A percentile compares a stretch with the other conserved stretches of the same genome.
Evolutionary conservation across 805 yeast species (phyloP).

Genomic region (Saccharomycopsis babjevae): DNA sequence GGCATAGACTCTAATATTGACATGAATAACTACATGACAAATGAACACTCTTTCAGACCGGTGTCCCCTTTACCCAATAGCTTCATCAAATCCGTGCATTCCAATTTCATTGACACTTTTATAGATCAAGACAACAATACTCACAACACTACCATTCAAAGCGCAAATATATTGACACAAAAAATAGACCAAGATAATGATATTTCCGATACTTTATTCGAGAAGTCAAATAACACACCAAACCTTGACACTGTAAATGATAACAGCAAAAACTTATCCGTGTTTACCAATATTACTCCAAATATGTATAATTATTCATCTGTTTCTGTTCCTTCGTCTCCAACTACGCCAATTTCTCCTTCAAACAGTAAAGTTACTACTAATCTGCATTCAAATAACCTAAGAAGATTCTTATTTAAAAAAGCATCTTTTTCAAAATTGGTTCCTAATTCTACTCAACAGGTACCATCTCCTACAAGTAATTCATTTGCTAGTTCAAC

Average conservation of each 20-base stretch:
- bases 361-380: not conserved
- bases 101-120: not conserved
- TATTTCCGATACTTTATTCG: not conserved
- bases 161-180: not conserved
- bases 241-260: constrained; percentile 1
- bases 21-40: not conserved
- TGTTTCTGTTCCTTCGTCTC: not conserved
- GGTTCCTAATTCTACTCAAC: not conserved
- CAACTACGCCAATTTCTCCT: not conserved
- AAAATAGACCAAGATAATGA: not conserved
- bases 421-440: not conserved
- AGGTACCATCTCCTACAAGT: not conserved
- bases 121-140: not conserved
- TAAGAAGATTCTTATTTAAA: not conserved
- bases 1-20: not conserved
- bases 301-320: not conserved
- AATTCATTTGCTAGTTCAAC: not conserved
- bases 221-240: not conserved
- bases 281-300: not conserved
- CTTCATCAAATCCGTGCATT: not conserved
- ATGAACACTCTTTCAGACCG: not conserved
- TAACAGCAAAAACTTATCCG: not conserved
- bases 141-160: not conserved
- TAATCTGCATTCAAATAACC: not conserved
- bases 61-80: not conserved